phyloP scores from a whole-genome alignment of 116 monocot genomes.

The Papilionanthe hybrid region DNA sequence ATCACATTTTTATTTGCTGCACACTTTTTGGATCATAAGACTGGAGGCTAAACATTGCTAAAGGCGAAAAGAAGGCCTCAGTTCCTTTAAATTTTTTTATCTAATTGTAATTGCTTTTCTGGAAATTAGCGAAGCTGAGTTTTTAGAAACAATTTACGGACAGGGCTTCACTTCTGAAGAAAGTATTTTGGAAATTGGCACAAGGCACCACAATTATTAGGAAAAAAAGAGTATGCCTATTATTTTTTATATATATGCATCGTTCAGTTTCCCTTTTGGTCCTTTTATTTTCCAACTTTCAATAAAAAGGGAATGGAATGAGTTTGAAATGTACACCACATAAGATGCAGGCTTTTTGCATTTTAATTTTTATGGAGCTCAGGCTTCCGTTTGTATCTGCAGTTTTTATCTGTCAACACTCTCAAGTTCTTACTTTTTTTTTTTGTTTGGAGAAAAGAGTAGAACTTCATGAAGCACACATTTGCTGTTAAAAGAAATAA shows the following conservation, averaged over 20 bases:
- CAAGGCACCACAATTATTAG: not conserved
- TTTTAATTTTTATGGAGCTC: not conserved
- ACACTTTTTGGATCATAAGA: too few relatives aligned
- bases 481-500: not conserved
- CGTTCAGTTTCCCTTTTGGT: not conserved
- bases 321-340: not conserved
- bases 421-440: not conserved
- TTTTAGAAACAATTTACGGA: too few relatives aligned
- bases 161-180: too few relatives aligned
- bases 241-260: not conserved
- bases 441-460: not conserved
- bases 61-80: too few relatives aligned
- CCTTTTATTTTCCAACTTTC: not conserved
- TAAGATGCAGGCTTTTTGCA: not conserved
- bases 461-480: not conserved
- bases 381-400: not conserved
- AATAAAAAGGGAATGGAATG: not conserved
- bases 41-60: too few relatives aligned
- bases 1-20: too few relatives aligned
- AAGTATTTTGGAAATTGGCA: too few relatives aligned
- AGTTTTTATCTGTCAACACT: not conserved
- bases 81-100: too few relatives aligned
- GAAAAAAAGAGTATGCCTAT: not conserved
- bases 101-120: too few relatives aligned
- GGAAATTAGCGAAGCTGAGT: too few relatives aligned